Conservation (phyloP, 345 rosid species). For the Leavenworthia alabamica region DNA sequence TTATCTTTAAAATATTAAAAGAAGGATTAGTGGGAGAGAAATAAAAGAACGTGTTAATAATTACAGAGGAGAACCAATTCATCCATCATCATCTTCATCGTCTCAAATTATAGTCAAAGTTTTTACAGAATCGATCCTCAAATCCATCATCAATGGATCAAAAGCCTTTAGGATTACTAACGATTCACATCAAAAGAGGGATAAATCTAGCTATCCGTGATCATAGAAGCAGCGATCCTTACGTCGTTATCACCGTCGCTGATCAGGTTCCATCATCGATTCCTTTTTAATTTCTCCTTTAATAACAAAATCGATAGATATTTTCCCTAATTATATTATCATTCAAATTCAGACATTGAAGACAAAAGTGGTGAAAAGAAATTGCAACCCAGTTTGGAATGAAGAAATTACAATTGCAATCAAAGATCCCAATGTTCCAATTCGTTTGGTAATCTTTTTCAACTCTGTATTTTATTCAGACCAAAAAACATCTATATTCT, state of each 20-base stretch:
- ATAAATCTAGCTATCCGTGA: conserved; percentile 45
- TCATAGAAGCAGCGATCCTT: conserved; percentile 48
- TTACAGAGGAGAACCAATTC: too few species aligned
- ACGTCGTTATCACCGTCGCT: conserved; percentile 40
- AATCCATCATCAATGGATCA: conserved; percentile 45
- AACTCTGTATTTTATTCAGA: not conserved
- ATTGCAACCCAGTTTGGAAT: conserved; percentile 80
- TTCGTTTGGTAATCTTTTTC: conserved; percentile 42
- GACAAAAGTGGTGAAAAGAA: conserved; percentile 57
- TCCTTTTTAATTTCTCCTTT: too few species aligned
- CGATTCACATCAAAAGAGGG: conserved; percentile 39
- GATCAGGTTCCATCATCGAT: too few species aligned
- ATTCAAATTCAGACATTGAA: conserved; percentile 78
- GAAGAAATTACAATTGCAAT: conserved; percentile 74
- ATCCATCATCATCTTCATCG: too few species aligned
- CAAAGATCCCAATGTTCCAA: conserved; percentile 40
- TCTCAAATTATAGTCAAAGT: too few species aligned
- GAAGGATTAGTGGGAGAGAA: too few species aligned
- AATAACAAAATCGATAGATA: too few species aligned
- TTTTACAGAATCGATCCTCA: too few species aligned
- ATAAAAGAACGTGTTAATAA: too few species aligned
- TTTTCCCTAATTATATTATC: too few species aligned
- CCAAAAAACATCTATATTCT: too few species aligned
- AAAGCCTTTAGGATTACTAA: conserved; percentile 38
- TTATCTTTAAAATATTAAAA: too few species aligned